Base-by-base conservation (phyloP, 352 stramenopile species). In the Pythium phragmitis region DNA sequence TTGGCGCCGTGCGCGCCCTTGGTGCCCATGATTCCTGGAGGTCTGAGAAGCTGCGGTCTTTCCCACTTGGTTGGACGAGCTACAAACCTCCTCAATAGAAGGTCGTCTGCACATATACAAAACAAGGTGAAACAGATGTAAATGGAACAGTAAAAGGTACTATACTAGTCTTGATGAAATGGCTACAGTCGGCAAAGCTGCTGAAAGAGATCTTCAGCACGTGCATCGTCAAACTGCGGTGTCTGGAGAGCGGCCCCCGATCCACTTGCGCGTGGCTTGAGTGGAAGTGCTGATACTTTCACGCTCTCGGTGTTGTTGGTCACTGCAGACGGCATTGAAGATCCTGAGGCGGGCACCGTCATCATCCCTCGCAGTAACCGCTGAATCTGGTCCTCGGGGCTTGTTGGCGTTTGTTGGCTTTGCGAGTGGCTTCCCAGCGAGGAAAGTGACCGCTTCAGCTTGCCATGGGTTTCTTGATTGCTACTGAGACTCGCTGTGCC, bases 181-280 rank as follows among this genome's bases (percentile, higher is more conserved):
- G 63, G 63, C 57, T 66, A 63, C 53, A 72, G 39, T 56, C 53
- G 65, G 42, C 65, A 60, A 45, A 92, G 78, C 69, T 92, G 80
- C 48, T 77, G 57, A 70, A 92, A 92, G 7, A 92, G 72, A 30
- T 90, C 69, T 12, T 75, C 70, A 8, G 83, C 71, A 7, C 79
- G 77, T 21, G 80, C 66, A 53, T 92, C 83, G 26, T 89, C 79
- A 69, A 79, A 88, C 33, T 84, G 67, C 28, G 51, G 39, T 7
- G 53, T 48, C 11, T 36, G 28, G 3, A 47, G 46, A 48, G 33
- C 37, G 26, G n/a, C 34, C 3, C 17, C 33, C 17, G 58, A 57
- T 2, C 37, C 48, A 33, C 49, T 53, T 1, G 17, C 16, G 4
- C 39, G 47, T 39, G 47, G 11, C 23, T 46, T 42, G 26, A 45